Evolutionary conservation across 345 rosid genomes (phyloP), one percentile per base, ranked within the genome.

Genomic region (Euclidium syriacum): DNA sequence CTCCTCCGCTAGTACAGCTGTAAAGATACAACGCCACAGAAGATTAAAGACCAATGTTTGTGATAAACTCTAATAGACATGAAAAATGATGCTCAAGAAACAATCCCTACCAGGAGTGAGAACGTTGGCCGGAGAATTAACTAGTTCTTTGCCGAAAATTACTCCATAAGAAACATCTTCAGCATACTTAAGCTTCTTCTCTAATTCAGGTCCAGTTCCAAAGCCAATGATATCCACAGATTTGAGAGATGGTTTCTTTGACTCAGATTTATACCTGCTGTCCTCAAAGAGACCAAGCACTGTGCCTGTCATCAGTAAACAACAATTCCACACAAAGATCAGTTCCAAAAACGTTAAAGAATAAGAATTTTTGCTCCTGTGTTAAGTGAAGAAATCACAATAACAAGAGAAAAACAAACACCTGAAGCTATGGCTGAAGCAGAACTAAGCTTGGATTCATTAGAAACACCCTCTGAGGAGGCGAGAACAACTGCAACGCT

Each of bases 61-160:
- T 14, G 10, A 23, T 10, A 25, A 60, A 69, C 2, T 52, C 33
- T 46, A 39, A 9, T 4, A 15, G 22, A 48, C 34, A 12, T 9
- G 46, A 58, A 50, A 40, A 22, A 4, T 5, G 35, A 26, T 36
- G 44, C 43, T 63, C 22, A 6, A 27, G 8, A 35, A 44, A 62
- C 17, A 27, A 12, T 64, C 76, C 79, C 5, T 73, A 89, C 97
- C 96, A 27, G 95, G 99, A 30, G 99, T 90, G 46, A 90, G 95
- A 20, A 90, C 97, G 71, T 94, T 94, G 61, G 99, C 96, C 0
- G 95, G 97, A 18, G 99, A 87, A 72, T 94, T 94, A 57, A 94
- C 97, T 0, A 94, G 97, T 75, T 90, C 90, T 63, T 71, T 87
- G 62, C 91, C 97, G 27, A 90, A 81, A 52, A 87, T 78, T 10